phyloP scores from a whole-genome alignment of 202 grass and related monocot species.

The Saccharum hybrid region DNA sequence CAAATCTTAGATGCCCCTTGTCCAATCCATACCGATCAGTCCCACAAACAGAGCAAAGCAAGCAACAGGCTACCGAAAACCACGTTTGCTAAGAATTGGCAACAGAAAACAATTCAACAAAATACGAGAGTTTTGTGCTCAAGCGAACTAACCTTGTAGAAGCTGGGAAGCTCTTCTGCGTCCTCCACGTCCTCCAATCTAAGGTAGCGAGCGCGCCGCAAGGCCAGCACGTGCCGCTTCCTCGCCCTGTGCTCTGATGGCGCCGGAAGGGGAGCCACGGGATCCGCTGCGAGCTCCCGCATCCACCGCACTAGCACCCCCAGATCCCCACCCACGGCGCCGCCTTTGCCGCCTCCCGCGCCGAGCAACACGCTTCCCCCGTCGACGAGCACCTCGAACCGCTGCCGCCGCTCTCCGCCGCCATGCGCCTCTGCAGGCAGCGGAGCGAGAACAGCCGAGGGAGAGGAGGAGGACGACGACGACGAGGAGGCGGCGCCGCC shows the following conservation, averaged over 20 bases:
- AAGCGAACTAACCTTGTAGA: conserved; percentile 54
- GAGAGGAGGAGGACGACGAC: conserved; percentile 37
- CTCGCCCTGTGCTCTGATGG: conserved; percentile 41
- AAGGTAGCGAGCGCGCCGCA: conserved; percentile 68
- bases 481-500: conserved; percentile 36
- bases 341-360: conserved; percentile 20
- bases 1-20: conserved; percentile 48
- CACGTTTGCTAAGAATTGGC: conserved; percentile 5
- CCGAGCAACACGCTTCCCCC: conserved; percentile 39
- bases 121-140: conserved; percentile 35
- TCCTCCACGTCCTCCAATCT: conserved; percentile 55
- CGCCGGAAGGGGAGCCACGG: conserved; percentile 44
- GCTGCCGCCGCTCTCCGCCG: conserved; percentile 37
- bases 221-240: conserved; percentile 57
- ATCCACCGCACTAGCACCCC: conserved; percentile 54
- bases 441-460: not conserved
- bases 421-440: conserved; percentile 34
- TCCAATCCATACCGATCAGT: conserved; percentile 24
- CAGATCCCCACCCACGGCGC: conserved; percentile 49
- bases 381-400: conserved; percentile 44
- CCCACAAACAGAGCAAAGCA: conserved; percentile 17
- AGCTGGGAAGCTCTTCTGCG: conserved; percentile 62
- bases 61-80: conserved; percentile 24
- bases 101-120: conserved; percentile 32
- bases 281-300: conserved; percentile 57